These are phyloP conservation scores for Candida mattraensis DNA, from an alignment of 805 yeast genomes.

Conservation along the genomic window DNA sequence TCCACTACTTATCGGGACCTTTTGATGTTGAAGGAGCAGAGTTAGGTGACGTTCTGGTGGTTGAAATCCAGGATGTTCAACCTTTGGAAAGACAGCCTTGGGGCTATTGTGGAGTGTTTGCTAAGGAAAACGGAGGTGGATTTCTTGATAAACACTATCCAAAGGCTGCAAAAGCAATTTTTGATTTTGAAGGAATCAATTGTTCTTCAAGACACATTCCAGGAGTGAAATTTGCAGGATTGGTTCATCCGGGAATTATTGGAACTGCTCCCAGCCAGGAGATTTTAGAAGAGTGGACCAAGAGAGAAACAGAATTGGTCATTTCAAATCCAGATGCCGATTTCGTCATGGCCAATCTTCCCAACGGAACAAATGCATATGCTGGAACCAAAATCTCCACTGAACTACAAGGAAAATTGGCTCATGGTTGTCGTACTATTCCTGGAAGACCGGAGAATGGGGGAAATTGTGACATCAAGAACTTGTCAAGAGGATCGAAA, in stretches of 20 bases:
- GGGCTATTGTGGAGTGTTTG: conserved; percentile 53
- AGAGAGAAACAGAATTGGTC: conserved; percentile 40
- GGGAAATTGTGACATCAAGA: conserved; percentile 54
- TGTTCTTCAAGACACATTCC: conserved; percentile 52
- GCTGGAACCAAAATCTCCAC: conserved; percentile 39
- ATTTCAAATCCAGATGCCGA: conserved; percentile 36
- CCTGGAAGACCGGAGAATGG: conserved; percentile 56
- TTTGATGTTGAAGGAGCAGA: conserved; percentile 44
- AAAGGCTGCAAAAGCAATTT: conserved; percentile 51
- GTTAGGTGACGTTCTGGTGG: conserved; percentile 49
- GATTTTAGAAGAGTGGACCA: conserved; percentile 44
- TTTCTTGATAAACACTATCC: conserved; percentile 50
- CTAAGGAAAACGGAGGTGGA: conserved; percentile 51
- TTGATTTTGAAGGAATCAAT: conserved; percentile 52
- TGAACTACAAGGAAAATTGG: conserved; percentile 32
- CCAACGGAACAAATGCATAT: conserved; percentile 35
- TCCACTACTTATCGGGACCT: conserved; percentile 53
- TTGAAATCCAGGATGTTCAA: conserved; percentile 51
- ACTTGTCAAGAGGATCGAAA: conserved; percentile 48
- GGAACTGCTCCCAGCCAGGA: conserved; percentile 51
- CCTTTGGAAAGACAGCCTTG: conserved; percentile 52
- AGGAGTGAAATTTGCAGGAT: conserved; percentile 48
- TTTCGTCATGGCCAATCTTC: conserved; percentile 42
- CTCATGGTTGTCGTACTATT: conserved; percentile 51
- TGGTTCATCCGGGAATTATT: conserved; percentile 52